Percentiles rank a stretch among this genome's conserved stretches.
Conservation (phyloP, 2,329 filamentous ascomycete genomes). For the Rhynchosporium agropyri region DNA sequence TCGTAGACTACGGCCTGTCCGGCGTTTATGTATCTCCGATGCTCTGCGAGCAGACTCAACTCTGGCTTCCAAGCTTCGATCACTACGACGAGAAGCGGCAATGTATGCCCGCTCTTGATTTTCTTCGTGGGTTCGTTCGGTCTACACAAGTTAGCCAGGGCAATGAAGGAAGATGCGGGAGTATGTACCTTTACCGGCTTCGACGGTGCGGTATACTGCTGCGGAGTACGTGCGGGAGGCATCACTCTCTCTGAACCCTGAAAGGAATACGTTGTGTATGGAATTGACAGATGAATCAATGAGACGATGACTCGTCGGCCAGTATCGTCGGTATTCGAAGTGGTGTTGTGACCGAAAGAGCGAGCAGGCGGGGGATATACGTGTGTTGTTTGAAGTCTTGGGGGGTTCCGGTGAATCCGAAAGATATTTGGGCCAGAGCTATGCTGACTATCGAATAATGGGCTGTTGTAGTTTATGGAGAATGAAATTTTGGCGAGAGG, state of each 20-base stretch:
- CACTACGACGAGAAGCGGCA: conserved; percentile 83
- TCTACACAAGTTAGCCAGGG: conserved; percentile 48
- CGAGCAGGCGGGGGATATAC: too few species aligned
- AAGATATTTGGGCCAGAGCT: too few species aligned
- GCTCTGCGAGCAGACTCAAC: conserved; percentile 85
- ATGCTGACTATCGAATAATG: too few species aligned
- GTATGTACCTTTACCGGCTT: conserved; percentile 6
- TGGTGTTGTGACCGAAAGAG: too few species aligned
- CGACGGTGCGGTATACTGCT: conserved; percentile 5
- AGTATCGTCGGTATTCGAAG: too few species aligned
- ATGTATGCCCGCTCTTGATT: conserved; percentile 91
- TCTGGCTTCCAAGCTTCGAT: conserved; percentile 83
- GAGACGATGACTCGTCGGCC: too few species aligned
- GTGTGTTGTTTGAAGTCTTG: too few species aligned
- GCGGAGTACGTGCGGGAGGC: conserved; percentile 10
- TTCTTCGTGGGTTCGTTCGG: conserved; percentile 76
- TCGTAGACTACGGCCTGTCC: conserved; percentile 79
- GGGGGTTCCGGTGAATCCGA: too few species aligned
- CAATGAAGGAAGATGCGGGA: conserved; percentile 9
- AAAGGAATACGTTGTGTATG: neutral
- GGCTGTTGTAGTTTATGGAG: too few species aligned
- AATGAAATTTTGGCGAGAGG: too few species aligned
- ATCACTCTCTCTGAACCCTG: neutral
- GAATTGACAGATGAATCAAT: too few species aligned
- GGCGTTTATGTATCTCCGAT: conserved; percentile 87